phyloP scores from a whole-genome alignment of 2,329 filamentous ascomycete species.

The Fusarium incarnatum region DNA sequence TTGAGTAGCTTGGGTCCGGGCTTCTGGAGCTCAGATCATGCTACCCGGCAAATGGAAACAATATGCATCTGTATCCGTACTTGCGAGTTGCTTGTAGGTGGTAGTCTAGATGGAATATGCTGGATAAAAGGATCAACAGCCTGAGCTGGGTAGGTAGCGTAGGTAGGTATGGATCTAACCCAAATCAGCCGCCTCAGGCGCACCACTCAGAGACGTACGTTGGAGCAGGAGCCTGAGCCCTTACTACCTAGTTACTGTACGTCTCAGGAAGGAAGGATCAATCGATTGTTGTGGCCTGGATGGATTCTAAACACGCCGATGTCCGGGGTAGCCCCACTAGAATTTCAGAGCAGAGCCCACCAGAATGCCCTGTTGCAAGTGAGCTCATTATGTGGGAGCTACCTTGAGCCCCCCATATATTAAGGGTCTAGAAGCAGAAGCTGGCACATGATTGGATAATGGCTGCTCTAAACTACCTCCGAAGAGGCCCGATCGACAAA shows the following conservation, averaged over 20 bases:
- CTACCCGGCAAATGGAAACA: neutral
- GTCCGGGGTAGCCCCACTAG: conserved; percentile 47
- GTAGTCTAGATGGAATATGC: neutral
- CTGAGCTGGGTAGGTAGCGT: conserved; percentile 9
- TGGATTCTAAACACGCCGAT: conserved; percentile 41
- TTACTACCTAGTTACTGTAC: neutral
- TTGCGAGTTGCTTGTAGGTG: neutral
- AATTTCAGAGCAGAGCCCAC: conserved; percentile 26
- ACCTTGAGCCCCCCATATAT: conserved; percentile 25
- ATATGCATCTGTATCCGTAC: neutral
- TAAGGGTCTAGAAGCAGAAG: conserved; percentile 36
- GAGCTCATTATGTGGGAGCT: conserved; percentile 36
- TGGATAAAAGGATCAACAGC: conserved; percentile 42
- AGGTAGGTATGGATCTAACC: neutral
- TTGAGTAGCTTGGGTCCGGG: conserved; percentile 13
- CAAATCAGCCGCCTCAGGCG: conserved; percentile 39
- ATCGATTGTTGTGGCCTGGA: neutral
- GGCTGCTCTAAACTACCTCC: conserved; percentile 39
- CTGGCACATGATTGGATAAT: conserved; percentile 28
- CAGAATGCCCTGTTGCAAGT: conserved; percentile 32
- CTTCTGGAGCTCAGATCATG: conserved; percentile 28
- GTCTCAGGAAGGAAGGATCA: neutral
- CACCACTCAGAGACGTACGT: conserved; percentile 41
- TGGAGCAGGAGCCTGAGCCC: conserved; percentile 1
- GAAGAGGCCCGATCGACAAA: conserved; percentile 41